Evolutionary conservation across 805 yeast genomes (phyloP).

Genomic region (Hanseniaspora singularis): DNA sequence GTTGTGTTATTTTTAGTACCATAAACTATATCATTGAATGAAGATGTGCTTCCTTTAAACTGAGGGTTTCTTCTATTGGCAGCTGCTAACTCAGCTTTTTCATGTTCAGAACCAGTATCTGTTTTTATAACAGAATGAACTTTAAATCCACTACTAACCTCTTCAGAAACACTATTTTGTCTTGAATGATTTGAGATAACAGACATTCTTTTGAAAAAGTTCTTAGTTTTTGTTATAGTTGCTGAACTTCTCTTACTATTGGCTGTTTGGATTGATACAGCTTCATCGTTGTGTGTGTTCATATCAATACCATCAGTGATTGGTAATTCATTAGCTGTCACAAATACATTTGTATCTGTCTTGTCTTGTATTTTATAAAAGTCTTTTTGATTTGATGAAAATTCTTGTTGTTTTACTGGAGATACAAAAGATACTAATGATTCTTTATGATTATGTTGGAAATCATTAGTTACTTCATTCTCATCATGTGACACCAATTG

Average conservation of each 20-base stretch:
- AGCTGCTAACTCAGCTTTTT: not conserved
- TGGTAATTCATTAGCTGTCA: constrained; percentile 26
- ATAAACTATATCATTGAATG: not conserved
- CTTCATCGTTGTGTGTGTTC: not conserved
- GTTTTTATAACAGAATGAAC: constrained; percentile 9
- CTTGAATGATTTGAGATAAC: constrained; percentile 7
- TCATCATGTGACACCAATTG: not conserved
- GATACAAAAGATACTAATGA: constrained; percentile 22
- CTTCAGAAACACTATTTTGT: not conserved
- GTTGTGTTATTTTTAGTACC: not conserved
- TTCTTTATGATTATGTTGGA: not conserved
- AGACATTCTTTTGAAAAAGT: constrained; percentile 15
- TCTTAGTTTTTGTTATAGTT: constrained; percentile 11
- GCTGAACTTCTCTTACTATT: not conserved
- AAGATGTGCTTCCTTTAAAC: constrained; percentile 7
- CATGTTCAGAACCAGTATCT: not conserved
- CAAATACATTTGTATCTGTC: constrained; percentile 22
- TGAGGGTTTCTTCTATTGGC: constrained; percentile 2
- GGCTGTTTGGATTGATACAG: not conserved
- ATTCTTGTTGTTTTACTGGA: constrained; percentile 19
- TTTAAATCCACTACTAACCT: constrained; percentile 1
- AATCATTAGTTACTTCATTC: not conserved
- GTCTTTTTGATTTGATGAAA: constrained; percentile 19
- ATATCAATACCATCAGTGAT: not conserved
- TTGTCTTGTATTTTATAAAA: constrained; percentile 23